These are phyloP conservation scores for Datura wrightii DNA, from an alignment of 257 asterid species.

Conservation along the genomic window DNA sequence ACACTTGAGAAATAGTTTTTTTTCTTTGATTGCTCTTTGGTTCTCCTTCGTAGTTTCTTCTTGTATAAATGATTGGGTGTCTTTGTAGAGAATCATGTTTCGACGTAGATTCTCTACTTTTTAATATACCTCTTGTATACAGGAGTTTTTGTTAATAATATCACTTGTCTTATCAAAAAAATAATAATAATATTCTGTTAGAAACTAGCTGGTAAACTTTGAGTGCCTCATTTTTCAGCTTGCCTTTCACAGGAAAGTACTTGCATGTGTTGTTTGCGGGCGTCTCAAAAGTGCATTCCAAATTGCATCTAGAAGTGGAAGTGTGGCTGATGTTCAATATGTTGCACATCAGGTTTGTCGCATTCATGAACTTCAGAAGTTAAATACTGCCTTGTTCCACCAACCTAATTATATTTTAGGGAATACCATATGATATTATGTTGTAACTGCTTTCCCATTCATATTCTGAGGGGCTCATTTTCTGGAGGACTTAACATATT, in stretches of 20 bases:
- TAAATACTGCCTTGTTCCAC: constrained; percentile 27
- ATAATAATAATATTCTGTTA: no score
- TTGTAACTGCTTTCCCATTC: background rate
- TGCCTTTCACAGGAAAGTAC: constrained; percentile 78
- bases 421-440: background rate
- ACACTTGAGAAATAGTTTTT: no score
- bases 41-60: no score
- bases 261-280: constrained; percentile 97
- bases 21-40: no score
- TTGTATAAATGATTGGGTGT: no score
- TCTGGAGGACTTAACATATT: background rate
- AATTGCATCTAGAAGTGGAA: constrained; percentile 96
- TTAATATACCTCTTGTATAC: no score
- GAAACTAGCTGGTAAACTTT: constrained; percentile 33
- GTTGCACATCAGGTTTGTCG: constrained; percentile 92
- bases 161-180: no score
- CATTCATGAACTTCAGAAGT: constrained; percentile 27
- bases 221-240: constrained; percentile 36
- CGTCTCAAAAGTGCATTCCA: constrained; percentile 98
- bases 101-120: no score
- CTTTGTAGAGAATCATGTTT: no score
- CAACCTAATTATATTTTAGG: background rate
- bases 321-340: constrained; percentile 98
- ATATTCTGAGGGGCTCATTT: constrained; percentile 20
- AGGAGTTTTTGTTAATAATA: no score